These are phyloP conservation scores for Castanopsis chinensis DNA, from an alignment of 306 rosid genomes.

Conservation along the genomic window DNA sequence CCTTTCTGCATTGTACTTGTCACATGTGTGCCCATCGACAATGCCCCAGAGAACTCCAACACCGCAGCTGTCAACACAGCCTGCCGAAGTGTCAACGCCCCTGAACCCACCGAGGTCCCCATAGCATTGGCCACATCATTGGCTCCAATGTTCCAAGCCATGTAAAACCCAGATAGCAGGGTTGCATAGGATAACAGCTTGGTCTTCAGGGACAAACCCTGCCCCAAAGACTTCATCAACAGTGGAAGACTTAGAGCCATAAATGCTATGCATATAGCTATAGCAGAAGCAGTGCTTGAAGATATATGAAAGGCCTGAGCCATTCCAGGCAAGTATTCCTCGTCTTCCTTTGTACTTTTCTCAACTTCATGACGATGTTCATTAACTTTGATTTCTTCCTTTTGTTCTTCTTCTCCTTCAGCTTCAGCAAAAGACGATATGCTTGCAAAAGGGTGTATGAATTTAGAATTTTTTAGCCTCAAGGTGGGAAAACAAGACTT, in stretches of 20 bases:
- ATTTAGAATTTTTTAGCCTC: slow-evolving; percentile 34
- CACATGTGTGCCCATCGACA: slow-evolving; percentile 87
- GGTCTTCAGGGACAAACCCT: slow-evolving; percentile 57
- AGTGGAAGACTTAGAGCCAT: slow-evolving; percentile 64
- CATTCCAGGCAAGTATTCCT: slow-evolving; percentile 43
- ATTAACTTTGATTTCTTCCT: slow-evolving; percentile 21
- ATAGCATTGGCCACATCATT: slow-evolving; percentile 98
- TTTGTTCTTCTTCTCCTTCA: slow-evolving; percentile 40
- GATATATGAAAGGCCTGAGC: slow-evolving; percentile 73
- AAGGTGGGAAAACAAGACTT: slow-evolving; percentile 20
- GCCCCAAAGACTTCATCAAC: slow-evolving; percentile 69
- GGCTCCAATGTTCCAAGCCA: slow-evolving; percentile 99
- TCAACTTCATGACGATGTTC: slow-evolving; percentile 20
- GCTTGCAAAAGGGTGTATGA: slow-evolving; percentile 56
- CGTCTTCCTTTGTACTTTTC: neutral
- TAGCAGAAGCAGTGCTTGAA: slow-evolving; percentile 57
- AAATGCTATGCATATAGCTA: slow-evolving; percentile 62
- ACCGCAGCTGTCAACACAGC: slow-evolving; percentile 86
- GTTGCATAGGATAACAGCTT: slow-evolving; percentile 62
- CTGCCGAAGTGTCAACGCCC: slow-evolving; percentile 80
- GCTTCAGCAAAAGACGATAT: slow-evolving; percentile 78
- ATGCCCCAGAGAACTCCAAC: slow-evolving; percentile 85
- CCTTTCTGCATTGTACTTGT: slow-evolving; percentile 98
- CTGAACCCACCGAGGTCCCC: slow-evolving; percentile 98
- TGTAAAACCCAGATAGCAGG: slow-evolving; percentile 81